Conservation (phyloP, 306 rosid genomes). For the Dryas drummondii region DNA sequence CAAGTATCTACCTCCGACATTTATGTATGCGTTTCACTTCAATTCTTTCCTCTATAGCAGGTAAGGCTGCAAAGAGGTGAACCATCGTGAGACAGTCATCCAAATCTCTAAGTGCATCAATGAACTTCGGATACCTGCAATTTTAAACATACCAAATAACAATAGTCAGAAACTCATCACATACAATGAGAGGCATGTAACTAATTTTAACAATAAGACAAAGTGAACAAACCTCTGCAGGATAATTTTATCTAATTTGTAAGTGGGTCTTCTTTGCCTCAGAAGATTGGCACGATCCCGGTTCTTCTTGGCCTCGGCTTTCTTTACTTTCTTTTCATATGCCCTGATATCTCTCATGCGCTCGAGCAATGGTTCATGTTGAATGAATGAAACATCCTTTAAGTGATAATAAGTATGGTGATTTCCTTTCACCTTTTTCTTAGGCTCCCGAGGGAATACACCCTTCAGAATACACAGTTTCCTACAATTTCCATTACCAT, state of each 20-base stretch:
- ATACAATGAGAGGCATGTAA: neutral
- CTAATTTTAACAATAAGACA: neutral
- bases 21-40: slow-evolving; percentile 62
- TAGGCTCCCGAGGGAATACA: slow-evolving; percentile 86
- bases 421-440: slow-evolving; percentile 89
- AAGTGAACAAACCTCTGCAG: slow-evolving; percentile 58
- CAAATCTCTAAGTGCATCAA: slow-evolving; percentile 88
- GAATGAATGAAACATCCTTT: slow-evolving; percentile 83
- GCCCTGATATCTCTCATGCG: slow-evolving; percentile 62
- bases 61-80: slow-evolving; percentile 90
- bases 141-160: slow-evolving; percentile 13
- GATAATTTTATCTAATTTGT: slow-evolving; percentile 63
- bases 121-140: slow-evolving; percentile 77
- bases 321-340: slow-evolving; percentile 75
- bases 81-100: slow-evolving; percentile 92
- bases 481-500: slow-evolving; percentile 43
- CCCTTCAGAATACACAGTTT: slow-evolving; percentile 89
- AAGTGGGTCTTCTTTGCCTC: slow-evolving; percentile 50
- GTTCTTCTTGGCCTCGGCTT: slow-evolving; percentile 84
- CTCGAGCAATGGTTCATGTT: slow-evolving; percentile 82
- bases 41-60: slow-evolving; percentile 69
- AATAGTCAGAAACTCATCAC: slow-evolving; percentile 8
- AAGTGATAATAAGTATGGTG: slow-evolving; percentile 91
- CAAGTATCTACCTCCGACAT: slow-evolving; percentile 64
- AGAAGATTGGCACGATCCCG: slow-evolving; percentile 61